phyloP scores from a whole-genome alignment of 306 rosid genomes.

The Cucurbita maxima region DNA sequence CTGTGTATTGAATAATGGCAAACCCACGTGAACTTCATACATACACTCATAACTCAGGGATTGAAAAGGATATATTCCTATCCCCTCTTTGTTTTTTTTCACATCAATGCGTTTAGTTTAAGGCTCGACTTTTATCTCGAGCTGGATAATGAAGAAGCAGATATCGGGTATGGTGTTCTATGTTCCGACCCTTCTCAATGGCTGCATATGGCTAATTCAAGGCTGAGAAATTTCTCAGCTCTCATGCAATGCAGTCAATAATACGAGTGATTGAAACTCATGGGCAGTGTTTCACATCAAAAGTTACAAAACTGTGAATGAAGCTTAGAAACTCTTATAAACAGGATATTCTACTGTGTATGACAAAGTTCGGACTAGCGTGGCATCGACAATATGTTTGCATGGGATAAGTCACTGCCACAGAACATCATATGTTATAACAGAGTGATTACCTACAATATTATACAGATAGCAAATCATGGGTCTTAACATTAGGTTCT shows the following conservation, averaged over 20 bases:
- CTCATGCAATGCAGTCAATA: background rate
- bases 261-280: background rate
- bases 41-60: background rate
- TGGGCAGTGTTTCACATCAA: background rate
- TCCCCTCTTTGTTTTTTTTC: background rate
- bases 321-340: background rate
- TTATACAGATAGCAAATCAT: background rate
- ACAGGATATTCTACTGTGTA: background rate
- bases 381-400: background rate
- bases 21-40: slow-evolving; percentile 3
- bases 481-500: background rate
- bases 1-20: slow-evolving; percentile 2
- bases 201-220: background rate
- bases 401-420: background rate
- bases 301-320: background rate
- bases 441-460: background rate
- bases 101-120: background rate
- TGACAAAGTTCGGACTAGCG: background rate
- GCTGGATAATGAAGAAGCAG: background rate
- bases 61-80: too few relatives aligned
- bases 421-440: background rate
- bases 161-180: background rate
- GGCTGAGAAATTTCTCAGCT: background rate
- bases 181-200: background rate
- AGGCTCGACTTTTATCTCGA: background rate